Evolutionary conservation across 2,329 filamentous ascomycete species (phyloP).

Genomic region (Paraphaeosphaeria minitans): DNA sequence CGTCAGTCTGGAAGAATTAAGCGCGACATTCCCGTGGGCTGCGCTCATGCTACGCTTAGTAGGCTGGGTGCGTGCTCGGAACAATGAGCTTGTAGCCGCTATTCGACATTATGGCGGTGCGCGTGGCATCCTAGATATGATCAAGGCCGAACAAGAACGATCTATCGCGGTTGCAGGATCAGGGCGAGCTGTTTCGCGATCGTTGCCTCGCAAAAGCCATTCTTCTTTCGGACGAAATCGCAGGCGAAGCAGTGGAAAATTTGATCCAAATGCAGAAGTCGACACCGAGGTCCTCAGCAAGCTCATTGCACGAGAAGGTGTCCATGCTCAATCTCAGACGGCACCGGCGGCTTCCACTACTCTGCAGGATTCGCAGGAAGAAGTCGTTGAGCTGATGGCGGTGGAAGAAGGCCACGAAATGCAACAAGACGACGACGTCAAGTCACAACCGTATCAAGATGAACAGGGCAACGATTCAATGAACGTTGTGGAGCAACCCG

Average conservation of each 20-base stretch:
- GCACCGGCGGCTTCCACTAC: neutral
- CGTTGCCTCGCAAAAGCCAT: slow-evolving; percentile 31
- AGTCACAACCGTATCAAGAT: slow-evolving; percentile 8
- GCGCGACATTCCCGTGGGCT: slow-evolving; percentile 56
- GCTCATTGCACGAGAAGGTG: slow-evolving; percentile 28
- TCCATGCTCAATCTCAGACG: slow-evolving; percentile 13
- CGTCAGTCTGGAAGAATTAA: slow-evolving; percentile 53
- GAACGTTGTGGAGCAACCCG: slow-evolving; percentile 9
- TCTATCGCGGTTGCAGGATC: slow-evolving; percentile 11
- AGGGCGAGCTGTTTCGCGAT: slow-evolving; percentile 10
- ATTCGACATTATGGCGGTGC: slow-evolving; percentile 53
- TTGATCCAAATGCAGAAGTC: slow-evolving; percentile 32
- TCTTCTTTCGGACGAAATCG: slow-evolving; percentile 33
- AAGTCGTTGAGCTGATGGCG: slow-evolving; percentile 11
- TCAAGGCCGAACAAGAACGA: slow-evolving; percentile 33
- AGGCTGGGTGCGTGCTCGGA: slow-evolving; percentile 54
- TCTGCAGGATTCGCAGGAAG: slow-evolving; percentile 5
- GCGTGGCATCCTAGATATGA: slow-evolving; percentile 40
- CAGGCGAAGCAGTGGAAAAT: slow-evolving; percentile 38
- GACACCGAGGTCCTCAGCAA: slow-evolving; percentile 28
- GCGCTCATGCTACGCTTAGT: slow-evolving; percentile 53
- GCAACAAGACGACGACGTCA: slow-evolving; percentile 15
- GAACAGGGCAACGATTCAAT: slow-evolving; percentile 11
- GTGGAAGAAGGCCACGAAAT: slow-evolving; percentile 8
- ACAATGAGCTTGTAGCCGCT: slow-evolving; percentile 51